Conservation (phyloP, 352 stramenopile species). For the Pythium scleroteichum region DNA sequence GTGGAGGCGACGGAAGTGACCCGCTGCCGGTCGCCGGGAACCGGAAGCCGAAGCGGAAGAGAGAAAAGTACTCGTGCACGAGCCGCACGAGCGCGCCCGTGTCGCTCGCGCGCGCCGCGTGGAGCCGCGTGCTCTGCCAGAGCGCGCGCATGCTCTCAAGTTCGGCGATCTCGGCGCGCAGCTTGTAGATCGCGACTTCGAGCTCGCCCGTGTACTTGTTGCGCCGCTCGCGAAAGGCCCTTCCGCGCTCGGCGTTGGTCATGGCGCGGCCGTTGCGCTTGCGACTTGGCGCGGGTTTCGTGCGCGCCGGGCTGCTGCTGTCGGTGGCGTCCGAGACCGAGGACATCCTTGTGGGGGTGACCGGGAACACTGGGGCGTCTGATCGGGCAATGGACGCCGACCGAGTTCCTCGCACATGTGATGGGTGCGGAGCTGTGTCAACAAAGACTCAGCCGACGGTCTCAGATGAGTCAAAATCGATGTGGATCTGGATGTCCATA, state of each 20-base stretch:
- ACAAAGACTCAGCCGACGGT: too few relatives aligned
- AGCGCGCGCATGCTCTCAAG: constrained; percentile 23
- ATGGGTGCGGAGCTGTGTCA: too few relatives aligned
- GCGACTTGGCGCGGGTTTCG: neutral
- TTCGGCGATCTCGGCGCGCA: constrained; percentile 20
- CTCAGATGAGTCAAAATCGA: constrained; percentile 4
- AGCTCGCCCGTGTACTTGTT: constrained; percentile 21
- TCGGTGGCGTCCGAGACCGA: neutral
- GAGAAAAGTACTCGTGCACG: constrained; percentile 24
- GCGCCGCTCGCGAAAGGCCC: constrained; percentile 25
- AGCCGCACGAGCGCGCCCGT: constrained; percentile 23
- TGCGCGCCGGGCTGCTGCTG: neutral
- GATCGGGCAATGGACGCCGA: too few relatives aligned
- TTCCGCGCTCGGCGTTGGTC: constrained; percentile 30
- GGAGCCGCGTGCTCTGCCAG: constrained; percentile 23
- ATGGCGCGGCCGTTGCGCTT: constrained; percentile 12
- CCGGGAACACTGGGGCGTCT: too few relatives aligned
- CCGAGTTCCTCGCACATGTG: too few relatives aligned
- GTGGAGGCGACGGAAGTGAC: neutral
- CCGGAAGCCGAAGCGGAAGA: constrained; percentile 24
- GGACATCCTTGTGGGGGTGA: too few relatives aligned
- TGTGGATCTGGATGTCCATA: constrained; percentile 4
- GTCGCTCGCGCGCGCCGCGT: constrained; percentile 19
- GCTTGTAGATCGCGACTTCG: constrained; percentile 24
- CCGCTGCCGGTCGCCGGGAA: neutral